Conservation (phyloP, 176 grass and related monocot genomes). For the Miscanthus lutarioriparius region DNA sequence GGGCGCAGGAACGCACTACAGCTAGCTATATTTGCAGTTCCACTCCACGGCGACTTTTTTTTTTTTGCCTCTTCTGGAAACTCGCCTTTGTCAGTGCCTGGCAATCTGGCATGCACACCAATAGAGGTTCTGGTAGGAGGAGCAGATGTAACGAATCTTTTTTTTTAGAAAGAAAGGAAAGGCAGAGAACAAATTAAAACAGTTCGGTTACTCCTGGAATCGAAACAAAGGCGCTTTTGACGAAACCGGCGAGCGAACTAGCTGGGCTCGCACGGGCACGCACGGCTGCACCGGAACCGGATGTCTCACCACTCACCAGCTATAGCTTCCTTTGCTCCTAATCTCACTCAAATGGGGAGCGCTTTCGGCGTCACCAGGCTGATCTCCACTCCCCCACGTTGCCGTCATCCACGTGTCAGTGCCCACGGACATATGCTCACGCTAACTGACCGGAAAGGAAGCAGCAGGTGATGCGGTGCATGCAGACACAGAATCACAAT, state of each 20-base stretch:
- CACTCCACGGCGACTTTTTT: background rate
- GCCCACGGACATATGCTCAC: too few relatives aligned
- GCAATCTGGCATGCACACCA: background rate
- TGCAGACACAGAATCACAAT: background rate
- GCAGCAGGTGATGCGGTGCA: background rate
- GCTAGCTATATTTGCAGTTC: too few relatives aligned
- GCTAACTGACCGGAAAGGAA: background rate
- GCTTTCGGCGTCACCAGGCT: conserved; percentile 18
- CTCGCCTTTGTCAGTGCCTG: background rate
- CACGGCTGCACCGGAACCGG: background rate
- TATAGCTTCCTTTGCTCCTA: conserved; percentile 31
- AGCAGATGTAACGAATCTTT: background rate
- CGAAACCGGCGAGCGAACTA: conserved; percentile 4
- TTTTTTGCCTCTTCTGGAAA: background rate
- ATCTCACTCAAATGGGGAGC: conserved; percentile 25
- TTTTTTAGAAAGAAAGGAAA: background rate
- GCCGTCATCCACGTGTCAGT: background rate
- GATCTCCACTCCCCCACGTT: background rate
- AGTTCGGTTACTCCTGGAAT: background rate
- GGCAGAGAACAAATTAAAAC: background rate
- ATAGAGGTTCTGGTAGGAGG: background rate
- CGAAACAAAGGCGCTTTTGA: background rate
- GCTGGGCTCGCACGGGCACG: background rate
- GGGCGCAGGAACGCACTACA: background rate
- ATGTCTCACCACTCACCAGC: background rate